Evolutionary conservation across 306 rosid genomes (phyloP), one percentile per base, ranked within the genome.

Genomic region (Vicia sativa): DNA sequence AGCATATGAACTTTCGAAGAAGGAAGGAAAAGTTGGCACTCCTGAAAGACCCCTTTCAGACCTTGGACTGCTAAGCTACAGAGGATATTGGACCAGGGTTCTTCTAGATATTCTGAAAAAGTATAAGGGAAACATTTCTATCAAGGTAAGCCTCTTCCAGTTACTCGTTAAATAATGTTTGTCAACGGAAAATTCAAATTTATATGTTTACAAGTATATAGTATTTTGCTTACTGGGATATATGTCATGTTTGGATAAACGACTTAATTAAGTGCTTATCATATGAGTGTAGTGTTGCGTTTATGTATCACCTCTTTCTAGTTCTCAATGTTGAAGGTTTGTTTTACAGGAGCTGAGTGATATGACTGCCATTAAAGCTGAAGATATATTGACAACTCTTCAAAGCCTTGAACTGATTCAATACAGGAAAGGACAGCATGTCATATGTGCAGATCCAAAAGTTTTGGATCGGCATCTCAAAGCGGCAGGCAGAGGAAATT

Each of bases 41-140:
- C 99, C 99, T 8, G 99, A 95, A 79, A 85, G 97, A 73, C 99
- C 99, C 59, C 99, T 95, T 67, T 95, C 99, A 67, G 99, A 95
- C 74, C 90, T 95, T 73, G 99, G 99, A 59, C 71, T 91, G 70
- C 78, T 95, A 75, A 91, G 99, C 83, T 95, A 95, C 87, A 75
- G 96, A 88, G 99, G 99, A 80, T 95, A 95, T 80, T 95, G 99
- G 99, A 95, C 99, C 15, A 83, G 97, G 76, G 97, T 91, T 75
- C 95, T 95, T 56, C 77, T 95, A 25, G 99, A 95, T 80, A 91
- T 91, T 67, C 81, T 95, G 84, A 91, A 95, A 68, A 91, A 89
- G 78, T 97, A 95, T 31, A 95, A 91, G 88, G 99, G 95, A 57
- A 95, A 95, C 75, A 95, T 95, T 57, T 95, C 97, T 6, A 95